Evolutionary conservation across 1,284 basidiomycete species (phyloP).

Genomic region (Cryptococcus neoformans): DNA sequence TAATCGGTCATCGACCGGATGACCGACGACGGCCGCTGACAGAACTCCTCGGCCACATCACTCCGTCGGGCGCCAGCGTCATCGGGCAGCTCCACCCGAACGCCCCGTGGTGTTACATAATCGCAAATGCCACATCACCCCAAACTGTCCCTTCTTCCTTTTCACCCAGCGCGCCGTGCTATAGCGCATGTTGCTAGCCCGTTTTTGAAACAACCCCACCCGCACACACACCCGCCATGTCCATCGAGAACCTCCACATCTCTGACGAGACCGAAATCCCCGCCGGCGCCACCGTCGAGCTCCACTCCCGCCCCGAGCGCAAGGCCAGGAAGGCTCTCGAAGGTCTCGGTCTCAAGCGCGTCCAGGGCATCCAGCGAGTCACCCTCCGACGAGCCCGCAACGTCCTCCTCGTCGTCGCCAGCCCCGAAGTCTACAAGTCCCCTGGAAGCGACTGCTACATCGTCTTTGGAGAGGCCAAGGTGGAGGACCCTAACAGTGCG

Average conservation of each 20-base stretch:
- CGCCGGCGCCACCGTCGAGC: constrained; percentile 81
- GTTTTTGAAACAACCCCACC: constrained; percentile 51
- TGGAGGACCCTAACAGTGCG: constrained; percentile 86
- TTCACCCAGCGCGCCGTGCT: neutral
- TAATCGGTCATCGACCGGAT: no score
- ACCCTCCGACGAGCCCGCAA: constrained; percentile 93
- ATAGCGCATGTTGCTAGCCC: neutral
- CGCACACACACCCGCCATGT: constrained; percentile 52
- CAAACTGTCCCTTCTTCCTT: constrained; percentile 6
- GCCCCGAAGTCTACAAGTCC: constrained; percentile 98
- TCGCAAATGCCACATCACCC: constrained; percentile 5
- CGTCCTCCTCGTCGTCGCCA: constrained; percentile 87
- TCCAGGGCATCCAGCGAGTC: constrained; percentile 90
- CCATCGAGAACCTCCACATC: constrained; percentile 58
- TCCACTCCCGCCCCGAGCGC: constrained; percentile 86
- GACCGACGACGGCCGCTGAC: no score
- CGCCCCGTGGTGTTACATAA: neutral
- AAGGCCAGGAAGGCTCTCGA: constrained; percentile 85
- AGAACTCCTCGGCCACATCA: no score
- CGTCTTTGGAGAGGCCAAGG: constrained; percentile 98
- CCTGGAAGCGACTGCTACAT: constrained; percentile 97
- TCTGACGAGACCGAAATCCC: constrained; percentile 61
- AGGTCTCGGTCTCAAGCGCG: constrained; percentile 83
- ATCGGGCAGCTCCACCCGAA: no score
- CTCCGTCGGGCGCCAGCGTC: no score